Evolutionary conservation across 352 stramenopile species (phyloP).

Genomic region (Halophytophthora batemanensis): DNA sequence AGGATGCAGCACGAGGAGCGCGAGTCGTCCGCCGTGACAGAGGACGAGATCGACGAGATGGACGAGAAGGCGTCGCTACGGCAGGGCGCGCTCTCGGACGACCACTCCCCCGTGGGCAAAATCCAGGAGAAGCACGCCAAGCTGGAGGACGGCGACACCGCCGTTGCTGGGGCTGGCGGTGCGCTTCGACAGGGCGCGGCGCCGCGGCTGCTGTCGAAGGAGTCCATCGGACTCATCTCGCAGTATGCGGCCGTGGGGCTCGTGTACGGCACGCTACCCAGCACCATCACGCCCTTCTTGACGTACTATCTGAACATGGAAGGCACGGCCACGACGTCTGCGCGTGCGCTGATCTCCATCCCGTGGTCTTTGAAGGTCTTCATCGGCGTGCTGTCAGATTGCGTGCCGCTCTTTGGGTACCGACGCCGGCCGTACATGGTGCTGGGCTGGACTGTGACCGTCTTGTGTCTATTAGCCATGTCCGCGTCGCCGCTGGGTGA

Average conservation of each 20-base stretch:
- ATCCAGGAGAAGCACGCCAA: slow-evolving; percentile 62
- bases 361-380: slow-evolving; percentile 69
- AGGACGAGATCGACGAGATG: slow-evolving; percentile 87
- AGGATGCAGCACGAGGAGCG: too few species aligned
- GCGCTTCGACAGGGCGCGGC: slow-evolving; percentile 38
- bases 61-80: slow-evolving; percentile 54
- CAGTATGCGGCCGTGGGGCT: slow-evolving; percentile 58
- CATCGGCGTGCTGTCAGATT: slow-evolving; percentile 59
- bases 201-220: slow-evolving; percentile 34
- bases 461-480: slow-evolving; percentile 44
- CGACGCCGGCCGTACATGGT: slow-evolving; percentile 55
- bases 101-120: too few species aligned
- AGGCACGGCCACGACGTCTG: slow-evolving; percentile 39
- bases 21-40: too few species aligned
- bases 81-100: too few species aligned
- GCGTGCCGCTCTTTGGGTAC: slow-evolving; percentile 52
- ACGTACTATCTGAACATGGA: slow-evolving; percentile 58
- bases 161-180: slow-evolving; percentile 38
- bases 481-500: slow-evolving; percentile 22
- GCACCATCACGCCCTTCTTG: slow-evolving; percentile 52
- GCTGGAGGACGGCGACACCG: slow-evolving; percentile 75
- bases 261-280: slow-evolving; percentile 43
- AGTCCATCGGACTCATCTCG: slow-evolving; percentile 50
- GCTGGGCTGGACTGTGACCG: slow-evolving; percentile 38
- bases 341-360: slow-evolving; percentile 37